Evolutionary conservation across 371 early-diverging fungal genomes (phyloP), one percentile per base, ranked within the genome.

Genomic region (Lichtheimia corymbifera): DNA sequence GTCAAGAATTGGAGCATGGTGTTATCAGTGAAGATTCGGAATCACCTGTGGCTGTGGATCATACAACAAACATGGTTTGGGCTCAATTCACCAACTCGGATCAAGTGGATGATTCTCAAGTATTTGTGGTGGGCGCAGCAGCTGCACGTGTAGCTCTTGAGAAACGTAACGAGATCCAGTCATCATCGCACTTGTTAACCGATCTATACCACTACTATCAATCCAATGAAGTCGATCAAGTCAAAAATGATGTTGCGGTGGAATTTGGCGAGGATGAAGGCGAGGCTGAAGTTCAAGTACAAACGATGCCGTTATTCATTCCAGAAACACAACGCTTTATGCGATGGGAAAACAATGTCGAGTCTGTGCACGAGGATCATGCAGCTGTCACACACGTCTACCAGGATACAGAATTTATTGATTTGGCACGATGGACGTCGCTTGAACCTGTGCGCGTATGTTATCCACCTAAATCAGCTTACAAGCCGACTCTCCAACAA

Each of bases 341-440:
- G 20, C 63, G 58, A 5, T 79, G 80, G 80, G 61, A 74, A 22
- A 79, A 79, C 52, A 76, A 72, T 52, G 63, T 79, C 9, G 80
- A 79, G 25, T 67, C 74, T 0, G 69, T 72, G 13, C 67, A 72
- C 45, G 52, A 58, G 9, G 61, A 71, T 27, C 66, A 71, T 53
- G 50, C 72, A 11, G 63, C 64, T 3, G 62, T 76, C 0, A 66
- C 69, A 1, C 50, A 66, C 11, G 71, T 79, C 9, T 72, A 71
- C 50, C 80, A 79, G 50, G 72, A 76, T 53, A 43, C 54, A 12
- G 80, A 79, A 28, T 71, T 79, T 27, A 25, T 20, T 2, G 74
- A 65, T n/a, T 45, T 74, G 14, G 65, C 68, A 6, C 53, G 53
- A 1, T 74, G 71, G 71, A 74, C 74, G 1, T 50, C 53, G 42